Base-by-base conservation (phyloP, 768 basidiomycete genomes). In the Naganishia kalamii region DNA sequence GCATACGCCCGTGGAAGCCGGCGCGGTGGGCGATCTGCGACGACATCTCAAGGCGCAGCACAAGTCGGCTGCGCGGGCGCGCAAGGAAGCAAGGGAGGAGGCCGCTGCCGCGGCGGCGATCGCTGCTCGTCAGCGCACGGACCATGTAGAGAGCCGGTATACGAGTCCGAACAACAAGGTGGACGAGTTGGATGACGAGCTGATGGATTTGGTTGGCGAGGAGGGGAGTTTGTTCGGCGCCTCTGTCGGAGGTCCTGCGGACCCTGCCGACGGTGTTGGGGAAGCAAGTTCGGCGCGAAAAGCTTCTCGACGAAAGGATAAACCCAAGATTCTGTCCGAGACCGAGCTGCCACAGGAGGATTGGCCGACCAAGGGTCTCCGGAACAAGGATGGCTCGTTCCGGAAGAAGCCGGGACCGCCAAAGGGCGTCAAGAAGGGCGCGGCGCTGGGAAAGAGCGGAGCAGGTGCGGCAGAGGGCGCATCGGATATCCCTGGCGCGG, bases 371-470 rank as follows among this genome's bases (percentile, higher is more conserved):
- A 68, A 63, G 33, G 63, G 50, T 35, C 69, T 69, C 3, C 63
- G 65, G 3, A 72, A 74, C 47, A 77, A 77, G 62, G 76, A 77
- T 59, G 76, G 76, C 6, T 71, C 70, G 27, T 60, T 72, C 2
- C 65, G 76, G 19, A 70, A 71, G 62, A 77, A 77, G 54, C 76
- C 76, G 41, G 76, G 76, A 21, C 76, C 76, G 65, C 72, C 41
- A 70, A 77, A 66, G 70, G 76, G 23, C 72, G 70, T 72, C 70
- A 74, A 64, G 65, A 71, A 64, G 43, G 69, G 23, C 65, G 62
- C 52, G 47, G 51, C 40, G 32, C 52, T 43, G 12, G 51, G 35
- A 23, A 60, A 41, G 23, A 13, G 60, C n/a, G 54, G 54, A 33
- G 54, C 35, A 29, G 37, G 35, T 57, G 37, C 23, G 15, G 54